These are phyloP conservation scores for Yamadazyma jaroonii DNA, from an alignment of 1,139 yeast species.

Conservation along the genomic window DNA sequence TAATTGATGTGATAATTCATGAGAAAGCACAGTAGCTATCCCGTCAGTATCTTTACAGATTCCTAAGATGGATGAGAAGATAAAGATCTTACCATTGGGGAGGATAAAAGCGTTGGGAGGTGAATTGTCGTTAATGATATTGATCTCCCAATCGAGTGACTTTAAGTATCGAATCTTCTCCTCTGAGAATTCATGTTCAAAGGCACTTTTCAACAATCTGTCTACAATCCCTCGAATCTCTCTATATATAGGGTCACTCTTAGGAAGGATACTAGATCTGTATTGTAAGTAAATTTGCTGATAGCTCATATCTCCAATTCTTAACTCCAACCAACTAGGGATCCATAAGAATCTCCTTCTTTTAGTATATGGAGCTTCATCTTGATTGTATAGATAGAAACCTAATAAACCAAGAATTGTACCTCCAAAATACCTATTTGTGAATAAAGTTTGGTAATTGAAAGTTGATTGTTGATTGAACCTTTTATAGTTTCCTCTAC, in stretches of 20 bases:
- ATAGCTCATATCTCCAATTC: conserved; percentile 70
- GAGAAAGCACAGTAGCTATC: conserved; percentile 87
- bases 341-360: conserved; percentile 73
- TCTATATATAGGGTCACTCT: conserved; percentile 50
- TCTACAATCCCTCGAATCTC: conserved; percentile 61
- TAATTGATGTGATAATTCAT: conserved; percentile 90
- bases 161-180: conserved; percentile 32
- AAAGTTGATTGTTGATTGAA: conserved; percentile 16
- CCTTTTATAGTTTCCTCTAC: conserved; percentile 19
- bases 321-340: conserved; percentile 62
- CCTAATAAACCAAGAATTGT: conserved; percentile 23
- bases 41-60: conserved; percentile 85
- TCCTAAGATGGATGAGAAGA: conserved; percentile 75
- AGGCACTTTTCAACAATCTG: conserved; percentile 59
- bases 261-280: conserved; percentile 46
- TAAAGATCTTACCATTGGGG: conserved; percentile 95
- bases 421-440: conserved; percentile 20
- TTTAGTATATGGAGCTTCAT: conserved; percentile 81
- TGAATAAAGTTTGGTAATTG: conserved; percentile 12
- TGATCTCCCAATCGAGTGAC: conserved; percentile 71
- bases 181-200: conserved; percentile 22
- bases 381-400: conserved; percentile 62
- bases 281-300: conserved; percentile 54
- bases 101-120: conserved; percentile 96
- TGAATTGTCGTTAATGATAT: conserved; percentile 65